These are phyloP conservation scores for Kwoniella dendrophila DNA, from an alignment of 768 basidiomycete genomes.

Conservation along the genomic window DNA sequence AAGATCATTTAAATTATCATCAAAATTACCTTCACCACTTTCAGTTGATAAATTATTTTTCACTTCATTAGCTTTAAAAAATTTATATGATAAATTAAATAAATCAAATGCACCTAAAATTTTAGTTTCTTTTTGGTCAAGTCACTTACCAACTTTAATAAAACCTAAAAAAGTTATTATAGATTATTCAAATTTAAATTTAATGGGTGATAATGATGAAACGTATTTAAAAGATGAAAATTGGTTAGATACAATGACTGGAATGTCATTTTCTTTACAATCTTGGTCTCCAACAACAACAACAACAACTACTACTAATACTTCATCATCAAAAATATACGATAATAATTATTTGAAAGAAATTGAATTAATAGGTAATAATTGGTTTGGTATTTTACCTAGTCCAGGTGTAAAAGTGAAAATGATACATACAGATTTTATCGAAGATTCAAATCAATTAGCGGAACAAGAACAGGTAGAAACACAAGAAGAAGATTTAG, in stretches of 20 bases:
- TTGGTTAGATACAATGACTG: slow-evolving; percentile 15
- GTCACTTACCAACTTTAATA: slow-evolving; percentile 11
- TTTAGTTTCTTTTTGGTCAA: slow-evolving; percentile 15
- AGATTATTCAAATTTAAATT: slow-evolving; percentile 6
- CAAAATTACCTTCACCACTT: slow-evolving; percentile 7
- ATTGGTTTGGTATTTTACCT: slow-evolving; percentile 15
- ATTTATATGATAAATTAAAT: slow-evolving; percentile 4
- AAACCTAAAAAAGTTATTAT: slow-evolving; percentile 6
- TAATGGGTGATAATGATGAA: not conserved
- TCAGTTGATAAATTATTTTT: not conserved
- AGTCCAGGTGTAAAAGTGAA: slow-evolving; percentile 1
- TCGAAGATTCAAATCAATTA: no score
- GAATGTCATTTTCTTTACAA: slow-evolving; percentile 11
- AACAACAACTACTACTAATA: no score
- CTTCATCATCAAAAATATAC: no score
- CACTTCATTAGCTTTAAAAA: not conserved
- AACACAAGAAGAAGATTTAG: slow-evolving; percentile 1
- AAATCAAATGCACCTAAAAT: slow-evolving; percentile 17
- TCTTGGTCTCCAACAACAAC: slow-evolving; percentile 4
- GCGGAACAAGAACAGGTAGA: not conserved
- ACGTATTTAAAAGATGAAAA: not conserved
- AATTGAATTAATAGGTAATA: slow-evolving; percentile 8
- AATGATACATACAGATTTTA: slow-evolving; percentile 13
- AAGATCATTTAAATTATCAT: slow-evolving; percentile 7
- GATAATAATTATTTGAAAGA: not conserved